Evolutionary conservation across 1,284 basidiomycete species (phyloP).

Genomic region (Puccinia novopanici): DNA sequence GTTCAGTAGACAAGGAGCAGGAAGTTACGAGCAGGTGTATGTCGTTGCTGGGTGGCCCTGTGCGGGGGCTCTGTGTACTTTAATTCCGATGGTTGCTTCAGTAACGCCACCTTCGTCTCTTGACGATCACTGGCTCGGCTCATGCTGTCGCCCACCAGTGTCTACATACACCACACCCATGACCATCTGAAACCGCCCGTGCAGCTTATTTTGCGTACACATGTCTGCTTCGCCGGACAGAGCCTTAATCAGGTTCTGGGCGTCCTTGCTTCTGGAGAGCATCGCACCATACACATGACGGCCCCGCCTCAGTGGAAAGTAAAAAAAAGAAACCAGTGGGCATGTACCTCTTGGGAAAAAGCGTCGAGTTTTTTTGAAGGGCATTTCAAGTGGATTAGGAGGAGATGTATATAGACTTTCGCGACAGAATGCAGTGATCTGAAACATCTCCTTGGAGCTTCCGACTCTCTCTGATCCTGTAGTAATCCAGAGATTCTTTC

Average conservation of each 20-base stretch:
- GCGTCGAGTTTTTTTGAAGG: background rate
- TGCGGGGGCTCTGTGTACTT: background rate
- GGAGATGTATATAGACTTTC: background rate
- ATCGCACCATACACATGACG: background rate
- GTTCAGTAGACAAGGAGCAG: conserved; percentile 8
- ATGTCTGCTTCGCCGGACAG: too few relatives aligned
- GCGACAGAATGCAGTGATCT: conserved; percentile 10
- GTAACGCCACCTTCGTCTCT: conserved; percentile 12
- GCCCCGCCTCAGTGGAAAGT: background rate
- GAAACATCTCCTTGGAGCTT: conserved; percentile 11
- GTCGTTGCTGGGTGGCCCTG: background rate
- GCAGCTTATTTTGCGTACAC: too few relatives aligned
- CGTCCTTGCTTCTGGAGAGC: background rate
- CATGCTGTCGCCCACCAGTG: too few relatives aligned
- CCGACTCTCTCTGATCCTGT: conserved; percentile 15
- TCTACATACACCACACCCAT: background rate
- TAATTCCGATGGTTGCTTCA: background rate
- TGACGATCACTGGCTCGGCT: background rate
- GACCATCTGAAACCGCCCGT: background rate
- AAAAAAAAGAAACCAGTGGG: background rate
- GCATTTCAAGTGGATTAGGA: background rate
- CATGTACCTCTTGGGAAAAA: background rate
- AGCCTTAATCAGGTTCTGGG: background rate
- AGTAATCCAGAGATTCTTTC: background rate
- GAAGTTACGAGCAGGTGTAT: background rate